These are phyloP conservation scores for Macadamia tetraphylla DNA, from an alignment of 164 flowering plant genomes.

Conservation along the genomic window DNA sequence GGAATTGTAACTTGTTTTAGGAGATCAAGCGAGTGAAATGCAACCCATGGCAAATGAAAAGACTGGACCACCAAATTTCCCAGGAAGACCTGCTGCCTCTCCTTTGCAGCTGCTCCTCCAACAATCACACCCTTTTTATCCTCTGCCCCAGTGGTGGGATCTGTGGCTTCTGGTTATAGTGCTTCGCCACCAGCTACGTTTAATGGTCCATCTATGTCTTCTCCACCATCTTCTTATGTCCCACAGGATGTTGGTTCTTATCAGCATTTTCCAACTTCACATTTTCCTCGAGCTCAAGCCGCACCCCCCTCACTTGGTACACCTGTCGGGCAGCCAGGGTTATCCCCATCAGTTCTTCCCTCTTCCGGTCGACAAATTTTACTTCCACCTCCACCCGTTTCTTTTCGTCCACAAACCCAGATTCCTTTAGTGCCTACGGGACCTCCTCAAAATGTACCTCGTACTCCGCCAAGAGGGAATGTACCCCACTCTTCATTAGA, in stretches of 20 bases:
- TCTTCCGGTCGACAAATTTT: slow-evolving; percentile 27
- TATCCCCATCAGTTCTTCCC: slow-evolving; percentile 33
- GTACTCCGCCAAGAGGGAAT: slow-evolving; percentile 24
- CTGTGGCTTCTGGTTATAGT: slow-evolving; percentile 33
- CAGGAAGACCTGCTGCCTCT: slow-evolving; percentile 39
- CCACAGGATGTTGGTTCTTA: slow-evolving; percentile 38
- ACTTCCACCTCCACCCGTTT: slow-evolving; percentile 35
- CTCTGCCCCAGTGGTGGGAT: slow-evolving; percentile 31
- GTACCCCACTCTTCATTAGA: slow-evolving; percentile 32
- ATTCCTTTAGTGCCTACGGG: slow-evolving; percentile 51
- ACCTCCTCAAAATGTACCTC: slow-evolving; percentile 33
- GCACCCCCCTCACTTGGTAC: slow-evolving; percentile 27
- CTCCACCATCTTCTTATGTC: slow-evolving; percentile 31
- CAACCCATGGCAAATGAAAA: slow-evolving; percentile 68
- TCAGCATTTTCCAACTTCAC: slow-evolving; percentile 44
- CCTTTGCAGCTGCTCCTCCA: slow-evolving; percentile 49
- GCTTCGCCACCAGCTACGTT: slow-evolving; percentile 34
- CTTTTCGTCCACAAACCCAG: slow-evolving; percentile 37
- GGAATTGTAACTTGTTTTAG: slow-evolving; percentile 20
- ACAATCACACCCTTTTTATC: slow-evolving; percentile 44
- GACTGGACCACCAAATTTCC: slow-evolving; percentile 37
- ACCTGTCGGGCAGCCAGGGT: slow-evolving; percentile 33
- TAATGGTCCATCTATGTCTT: slow-evolving; percentile 42
- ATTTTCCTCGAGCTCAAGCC: slow-evolving; percentile 37
- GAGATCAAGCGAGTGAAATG: slow-evolving; percentile 16